These are phyloP conservation scores for Leccinellum albellum DNA, from an alignment of 768 basidiomycete species.

Conservation along the genomic window DNA sequence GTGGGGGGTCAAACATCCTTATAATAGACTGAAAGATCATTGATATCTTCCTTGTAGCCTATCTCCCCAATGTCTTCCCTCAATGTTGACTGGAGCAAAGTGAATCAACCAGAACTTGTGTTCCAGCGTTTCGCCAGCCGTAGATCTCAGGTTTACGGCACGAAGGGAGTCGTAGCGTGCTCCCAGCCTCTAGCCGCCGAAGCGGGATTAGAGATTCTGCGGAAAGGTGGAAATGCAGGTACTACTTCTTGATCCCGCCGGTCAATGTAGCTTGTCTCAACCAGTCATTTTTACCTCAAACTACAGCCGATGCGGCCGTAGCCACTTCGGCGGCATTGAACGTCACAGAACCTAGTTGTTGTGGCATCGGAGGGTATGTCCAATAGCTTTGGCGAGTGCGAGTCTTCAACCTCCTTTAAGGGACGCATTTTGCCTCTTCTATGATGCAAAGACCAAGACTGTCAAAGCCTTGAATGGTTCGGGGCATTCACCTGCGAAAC, in stretches of 20 bases:
- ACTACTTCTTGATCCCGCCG: conserved; percentile 15
- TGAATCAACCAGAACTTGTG: conserved; percentile 62
- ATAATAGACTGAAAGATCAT: not conserved
- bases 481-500: conserved; percentile 76
- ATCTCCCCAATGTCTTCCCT: conserved; percentile 23
- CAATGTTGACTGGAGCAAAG: conserved; percentile 53
- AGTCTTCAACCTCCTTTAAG: conserved; percentile 35
- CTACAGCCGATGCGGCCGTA: conserved; percentile 85
- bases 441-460: conserved; percentile 73
- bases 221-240: conserved; percentile 96
- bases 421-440: conserved; percentile 92
- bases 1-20: not conserved
- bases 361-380: conserved; percentile 87
- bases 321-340: conserved; percentile 91
- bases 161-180: conserved; percentile 82
- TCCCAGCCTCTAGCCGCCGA: conserved; percentile 90
- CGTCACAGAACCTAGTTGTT: conserved; percentile 82
- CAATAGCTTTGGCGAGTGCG: not conserved
- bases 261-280: not conserved
- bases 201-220: conserved; percentile 87
- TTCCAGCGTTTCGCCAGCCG: conserved; percentile 78
- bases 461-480: conserved; percentile 93
- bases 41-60: not conserved
- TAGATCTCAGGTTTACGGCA: conserved; percentile 81
- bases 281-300: not conserved